Base-by-base conservation (phyloP, 306 rosid genomes). In the Vigna reflexopilosa region DNA sequence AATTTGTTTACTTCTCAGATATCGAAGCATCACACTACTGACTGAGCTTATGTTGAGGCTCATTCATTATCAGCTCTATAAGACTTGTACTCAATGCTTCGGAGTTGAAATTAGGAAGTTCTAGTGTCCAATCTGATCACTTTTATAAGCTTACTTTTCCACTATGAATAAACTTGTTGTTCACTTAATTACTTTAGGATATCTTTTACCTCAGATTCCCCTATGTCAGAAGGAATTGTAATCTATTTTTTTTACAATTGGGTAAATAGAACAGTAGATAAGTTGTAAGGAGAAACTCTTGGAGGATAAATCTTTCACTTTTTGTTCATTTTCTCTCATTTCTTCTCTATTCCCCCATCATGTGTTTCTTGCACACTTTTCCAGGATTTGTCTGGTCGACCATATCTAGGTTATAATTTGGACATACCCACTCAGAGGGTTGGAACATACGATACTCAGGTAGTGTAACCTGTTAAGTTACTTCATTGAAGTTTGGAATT, bases 321-420 rank as follows among this genome's bases (percentile, higher is more conserved):
- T 58, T 36, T 26, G 44, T 38, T 64, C 26, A 7, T 6, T 61
- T 61, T 61, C 32, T 13, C 3, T 65, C n/a, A 34, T 28, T 65
- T 65, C 40, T 16, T 19, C 34, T 40, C 34, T 40, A 10, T 2
- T 26, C 10, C 11, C 10, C 5, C 51, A 2, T 65, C 52, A 10
- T 65, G 51, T 30, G 11, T 66, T 66, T 38, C 17, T 67, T 5
- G 32, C 20, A 6, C 32, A 67, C 40, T 56, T 77, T 73, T 87
- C 73, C 88, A 94, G 98, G 98, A 94, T 89, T 87, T 94, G 86
- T 94, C 98, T 63, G 98, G 98, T 44, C 91, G 97, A 45, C 99
- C 99, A 20, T 82, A 93, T 90, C 84, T 95, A 70, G 59, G 90
- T 81, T 95, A 82, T 83, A 86, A 91, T 70, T 83, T 95, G 81